phyloP scores from a whole-genome alignment of 805 yeast species.

The Sugiyamaella smithiae region DNA sequence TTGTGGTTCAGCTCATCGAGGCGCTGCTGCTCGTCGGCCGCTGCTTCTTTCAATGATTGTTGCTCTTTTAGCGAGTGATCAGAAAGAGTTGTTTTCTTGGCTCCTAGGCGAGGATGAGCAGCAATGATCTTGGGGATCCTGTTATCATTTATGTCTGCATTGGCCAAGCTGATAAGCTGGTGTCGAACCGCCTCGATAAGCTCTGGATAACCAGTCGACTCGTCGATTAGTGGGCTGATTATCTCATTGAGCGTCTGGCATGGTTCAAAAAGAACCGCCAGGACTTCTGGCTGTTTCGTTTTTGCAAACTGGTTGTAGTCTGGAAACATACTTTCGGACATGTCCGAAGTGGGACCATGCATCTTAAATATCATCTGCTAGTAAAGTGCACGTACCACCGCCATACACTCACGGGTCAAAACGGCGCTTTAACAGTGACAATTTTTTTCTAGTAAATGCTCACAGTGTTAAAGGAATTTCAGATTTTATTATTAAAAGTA shows the following conservation, averaged over 20 bases:
- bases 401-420: too few relatives aligned
- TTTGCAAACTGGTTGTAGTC: neutral
- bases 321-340: constrained; percentile 5
- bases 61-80: constrained; percentile 72
- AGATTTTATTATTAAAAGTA: too few relatives aligned
- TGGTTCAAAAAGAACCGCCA: constrained; percentile 62
- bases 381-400: too few relatives aligned
- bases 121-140: constrained; percentile 53
- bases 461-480: too few relatives aligned
- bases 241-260: constrained; percentile 47
- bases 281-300: constrained; percentile 36
- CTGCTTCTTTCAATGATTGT: constrained; percentile 50
- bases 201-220: constrained; percentile 27
- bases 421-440: too few relatives aligned
- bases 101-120: constrained; percentile 90
- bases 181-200: constrained; percentile 48
- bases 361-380: too few relatives aligned
- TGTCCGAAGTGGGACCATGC: neutral
- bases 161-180: constrained; percentile 38
- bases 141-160: constrained; percentile 27
- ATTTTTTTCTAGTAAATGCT: too few relatives aligned
- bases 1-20: constrained; percentile 52
- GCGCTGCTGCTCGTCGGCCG: constrained; percentile 48
- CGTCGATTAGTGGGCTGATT: constrained; percentile 28
- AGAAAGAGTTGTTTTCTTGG: constrained; percentile 46